These are phyloP conservation scores for Trametes punicea DNA, from an alignment of 768 basidiomycete species.

Conservation along the genomic window DNA sequence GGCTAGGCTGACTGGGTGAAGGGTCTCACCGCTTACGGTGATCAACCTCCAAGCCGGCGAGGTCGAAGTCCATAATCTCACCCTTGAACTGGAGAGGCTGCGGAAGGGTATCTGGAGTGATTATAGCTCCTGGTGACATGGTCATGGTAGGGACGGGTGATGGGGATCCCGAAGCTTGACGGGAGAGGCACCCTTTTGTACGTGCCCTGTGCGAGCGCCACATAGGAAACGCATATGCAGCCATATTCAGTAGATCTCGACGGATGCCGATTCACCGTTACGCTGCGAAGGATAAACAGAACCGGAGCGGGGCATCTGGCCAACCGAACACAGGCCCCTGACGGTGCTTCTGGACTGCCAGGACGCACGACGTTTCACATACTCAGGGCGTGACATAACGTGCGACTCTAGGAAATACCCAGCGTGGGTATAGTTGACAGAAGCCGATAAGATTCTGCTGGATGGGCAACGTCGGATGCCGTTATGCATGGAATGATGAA, in stretches of 20 bases:
- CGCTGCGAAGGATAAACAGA: conserved; percentile 17
- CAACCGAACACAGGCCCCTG: conserved; percentile 19
- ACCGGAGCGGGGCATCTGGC: conserved; percentile 19
- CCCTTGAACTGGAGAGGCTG: conserved; percentile 60
- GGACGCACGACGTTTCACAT: conserved; percentile 17
- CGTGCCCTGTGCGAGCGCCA: conserved; percentile 17
- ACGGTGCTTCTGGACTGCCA: conserved; percentile 20
- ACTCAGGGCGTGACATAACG: conserved; percentile 20
- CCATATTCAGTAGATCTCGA: conserved; percentile 18
- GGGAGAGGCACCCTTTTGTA: conserved; percentile 22
- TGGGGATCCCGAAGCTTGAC: conserved; percentile 15
- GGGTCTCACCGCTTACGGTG: conserved; percentile 30
- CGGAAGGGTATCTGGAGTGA: conserved; percentile 20
- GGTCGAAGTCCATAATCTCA: conserved; percentile 73
- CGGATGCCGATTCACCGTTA: conserved; percentile 16
- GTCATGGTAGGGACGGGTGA: conserved; percentile 17
- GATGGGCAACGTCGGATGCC: conserved; percentile 23
- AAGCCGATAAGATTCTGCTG: conserved; percentile 25
- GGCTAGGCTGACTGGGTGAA: neutral
- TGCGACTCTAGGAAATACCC: conserved; percentile 18
- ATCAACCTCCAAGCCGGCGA: conserved; percentile 30
- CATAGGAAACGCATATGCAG: conserved; percentile 15
- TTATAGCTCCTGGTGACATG: conserved; percentile 20
- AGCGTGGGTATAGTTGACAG: conserved; percentile 13
- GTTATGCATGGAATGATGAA: conserved; percentile 24